These are phyloP conservation scores for Coniochaeta hoffmannii DNA, from an alignment of 2,329 filamentous ascomycete genomes.

Conservation along the genomic window DNA sequence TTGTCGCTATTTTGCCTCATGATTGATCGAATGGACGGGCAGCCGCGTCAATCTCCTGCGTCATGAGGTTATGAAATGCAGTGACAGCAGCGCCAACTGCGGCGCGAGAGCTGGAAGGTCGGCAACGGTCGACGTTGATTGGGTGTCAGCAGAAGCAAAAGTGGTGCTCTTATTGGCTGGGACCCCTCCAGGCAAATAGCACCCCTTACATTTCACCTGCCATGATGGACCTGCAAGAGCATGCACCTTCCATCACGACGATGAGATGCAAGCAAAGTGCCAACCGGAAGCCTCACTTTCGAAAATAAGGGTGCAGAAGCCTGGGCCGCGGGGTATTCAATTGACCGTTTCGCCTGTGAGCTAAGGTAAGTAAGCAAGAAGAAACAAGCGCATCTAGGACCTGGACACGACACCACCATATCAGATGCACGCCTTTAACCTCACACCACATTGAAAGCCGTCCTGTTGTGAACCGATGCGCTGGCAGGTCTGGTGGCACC, in stretches of 20 bases:
- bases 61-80: conserved; percentile 1
- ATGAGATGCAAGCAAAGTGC: neutral
- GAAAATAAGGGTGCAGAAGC: neutral
- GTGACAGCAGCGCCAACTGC: neutral
- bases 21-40: neutral
- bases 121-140: neutral
- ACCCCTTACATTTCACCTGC: neutral
- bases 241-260: neutral
- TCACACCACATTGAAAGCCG: neutral
- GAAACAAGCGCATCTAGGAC: neutral
- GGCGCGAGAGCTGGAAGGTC: neutral
- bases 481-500: neutral
- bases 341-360: neutral
- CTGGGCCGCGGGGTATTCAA: neutral
- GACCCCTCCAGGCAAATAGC: neutral
- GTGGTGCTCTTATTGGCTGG: neutral
- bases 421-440: neutral
- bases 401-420: neutral
- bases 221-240: neutral
- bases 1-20: neutral
- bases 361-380: too few relatives aligned
- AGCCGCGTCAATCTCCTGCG: neutral
- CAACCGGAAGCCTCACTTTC: conserved; percentile 1
- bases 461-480: neutral
- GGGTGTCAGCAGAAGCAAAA: neutral